Evolutionary conservation across 176 grass and related monocot species (phyloP).

Genomic region (Aegilops bicornis): DNA sequence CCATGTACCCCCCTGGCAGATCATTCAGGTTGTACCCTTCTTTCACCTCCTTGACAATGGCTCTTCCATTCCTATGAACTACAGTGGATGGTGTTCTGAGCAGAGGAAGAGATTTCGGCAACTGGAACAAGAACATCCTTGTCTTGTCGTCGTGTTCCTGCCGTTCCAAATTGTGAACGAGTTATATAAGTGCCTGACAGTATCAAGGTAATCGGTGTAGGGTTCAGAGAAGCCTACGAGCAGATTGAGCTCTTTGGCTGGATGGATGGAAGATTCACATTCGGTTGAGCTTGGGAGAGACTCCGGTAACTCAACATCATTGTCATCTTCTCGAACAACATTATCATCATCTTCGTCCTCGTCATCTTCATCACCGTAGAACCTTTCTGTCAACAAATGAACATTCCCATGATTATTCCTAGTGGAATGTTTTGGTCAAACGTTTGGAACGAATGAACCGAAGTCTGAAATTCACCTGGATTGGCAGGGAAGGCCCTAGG

Average conservation of each 20-base stretch:
- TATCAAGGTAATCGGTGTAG: not conserved
- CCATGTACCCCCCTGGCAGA: constrained; percentile 57
- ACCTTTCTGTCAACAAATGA: constrained; percentile 21
- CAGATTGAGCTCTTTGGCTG: constrained; percentile 65
- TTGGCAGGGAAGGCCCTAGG: constrained; percentile 23
- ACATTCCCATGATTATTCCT: not conserved
- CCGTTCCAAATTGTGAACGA: constrained; percentile 26
- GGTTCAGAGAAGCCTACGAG: constrained; percentile 34
- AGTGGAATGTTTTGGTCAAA: constrained; percentile 14
- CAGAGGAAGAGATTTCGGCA: constrained; percentile 62
- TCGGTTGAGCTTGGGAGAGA: constrained; percentile 55
- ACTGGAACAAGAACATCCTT: constrained; percentile 71
- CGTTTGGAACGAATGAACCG: not conserved
- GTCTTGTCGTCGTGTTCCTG: constrained; percentile 39
- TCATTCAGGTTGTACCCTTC: constrained; percentile 60
- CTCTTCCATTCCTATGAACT: constrained; percentile 44
- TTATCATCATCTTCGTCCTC: not conserved
- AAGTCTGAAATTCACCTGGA: constrained; percentile 28
- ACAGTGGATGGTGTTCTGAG: constrained; percentile 29
- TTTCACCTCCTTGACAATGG: constrained; percentile 34
- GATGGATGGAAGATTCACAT: constrained; percentile 40
- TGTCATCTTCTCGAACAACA: not conserved
- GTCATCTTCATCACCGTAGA: constrained; percentile 7
- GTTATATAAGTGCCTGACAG: not conserved
- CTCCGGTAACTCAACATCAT: constrained; percentile 36